Base-by-base conservation (phyloP, 495 filamentous ascomycete species). In the Collariella sp. region DNA sequence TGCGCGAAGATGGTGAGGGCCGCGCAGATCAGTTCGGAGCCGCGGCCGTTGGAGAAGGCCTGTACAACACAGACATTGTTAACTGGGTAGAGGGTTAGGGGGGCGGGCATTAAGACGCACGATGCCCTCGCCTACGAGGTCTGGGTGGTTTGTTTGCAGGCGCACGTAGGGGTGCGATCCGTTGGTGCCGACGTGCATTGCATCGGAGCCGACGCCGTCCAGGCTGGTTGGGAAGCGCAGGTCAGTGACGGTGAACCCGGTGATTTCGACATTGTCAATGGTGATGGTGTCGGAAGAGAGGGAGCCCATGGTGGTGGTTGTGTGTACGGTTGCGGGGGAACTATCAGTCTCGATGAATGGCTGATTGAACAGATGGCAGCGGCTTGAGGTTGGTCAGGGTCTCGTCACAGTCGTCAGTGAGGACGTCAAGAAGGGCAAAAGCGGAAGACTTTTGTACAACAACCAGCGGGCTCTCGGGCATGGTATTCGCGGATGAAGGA, bases 31-130 rank as follows among this genome's bases (percentile, higher is more conserved):
- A 95, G 84, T 68, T 95, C 89, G 72, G 93, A 95, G 58, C 90
- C 90, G 58, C 90, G 87, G 65, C 90, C 90, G 62, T 94, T 95
- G 39, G 90, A 95, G 76, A 96, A 96, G 60, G 89, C 94, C 87
- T 89, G 11, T 16, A 3, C 5, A 3, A 20, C 22, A 29, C 7
- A 22, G 6, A 12, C 23, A 42, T 55, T 46, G 39, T 41, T 31
- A 31, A 39, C 18, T 35, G 49, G 24, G 12, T 22, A 5, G 29
- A 12, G 29, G 39, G 23, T 3, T 16, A 24, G 35, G 48, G 18
- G 15, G 46, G 34, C 24, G 29, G 13, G 40, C n/a, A n/a, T n/a
- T n/a, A n/a, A n/a, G 35, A 62, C 64, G 24, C 75, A 90, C 84
- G 88, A 95, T 94, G 63, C 89, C 88, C 64, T 96, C 89, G 43